Evolutionary conservation across 192 early-diverging fungal species (phyloP), one percentile per base, ranked within the genome.

Genomic region (Ambispora gerdemannii): DNA sequence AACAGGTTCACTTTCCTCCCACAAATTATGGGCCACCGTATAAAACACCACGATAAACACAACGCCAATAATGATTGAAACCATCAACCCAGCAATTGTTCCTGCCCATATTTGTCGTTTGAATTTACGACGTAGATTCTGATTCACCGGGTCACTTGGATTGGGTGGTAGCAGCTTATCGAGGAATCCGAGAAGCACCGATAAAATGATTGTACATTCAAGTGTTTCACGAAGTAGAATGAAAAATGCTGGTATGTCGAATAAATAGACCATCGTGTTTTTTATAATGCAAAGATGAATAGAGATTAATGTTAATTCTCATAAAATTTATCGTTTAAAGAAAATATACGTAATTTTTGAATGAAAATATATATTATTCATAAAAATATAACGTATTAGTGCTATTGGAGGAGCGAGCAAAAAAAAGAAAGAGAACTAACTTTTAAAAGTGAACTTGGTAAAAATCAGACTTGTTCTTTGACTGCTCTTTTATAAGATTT

Each of bases 1-100:
- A 13, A 56, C 20, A 22, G 36, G 10, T 61, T 71, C 60, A 47
- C 32, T 63, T 34, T 52, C 33, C 15, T 72, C 73, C 79, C 77
- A 86, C n/a, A 81, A 31, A 73, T 87, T 81, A 47, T 27, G 36
- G 3, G 70, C 77, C 72, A 72, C 63, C 11, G 71, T 81, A 72
- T 93, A 94, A 75, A 85, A 97, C 38, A 94, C 76, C 35, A 74
- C 89, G 70, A 97, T 91, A 63, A 97, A 90, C 27, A 81, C 80
- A 28, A 75, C 87, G 51, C 91, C 92, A 51, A 97, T 84, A 11
- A 83, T 77, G 0, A 94, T 72, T 15, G 84, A 87, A 10, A 93
- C 78, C n/a, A 77, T 10, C 30, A 95, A 80, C 28, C 91, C 95
- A 28, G 81, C 62, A 0, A 63, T 51, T 0, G 91, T 80, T 51